phyloP scores from a whole-genome alignment of 768 basidiomycete genomes.

The Kwoniella dendrophila region DNA sequence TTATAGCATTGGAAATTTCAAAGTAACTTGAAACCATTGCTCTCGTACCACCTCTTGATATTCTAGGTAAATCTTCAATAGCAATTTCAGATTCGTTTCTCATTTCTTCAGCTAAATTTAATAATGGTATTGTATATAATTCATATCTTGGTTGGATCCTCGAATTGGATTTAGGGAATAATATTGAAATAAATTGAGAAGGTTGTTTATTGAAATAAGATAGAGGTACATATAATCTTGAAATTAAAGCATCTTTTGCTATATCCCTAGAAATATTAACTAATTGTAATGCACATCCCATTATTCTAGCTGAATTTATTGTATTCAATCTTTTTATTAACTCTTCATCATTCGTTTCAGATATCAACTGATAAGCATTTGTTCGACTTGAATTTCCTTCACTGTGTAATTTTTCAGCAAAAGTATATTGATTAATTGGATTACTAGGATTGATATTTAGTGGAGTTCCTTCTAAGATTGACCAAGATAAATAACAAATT shows the following conservation, averaged over 20 bases:
- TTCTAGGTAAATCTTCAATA: slow-evolving; percentile 41
- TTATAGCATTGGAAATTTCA: slow-evolving; percentile 52
- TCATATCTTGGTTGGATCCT: slow-evolving; percentile 14
- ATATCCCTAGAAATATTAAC: slow-evolving; percentile 58
- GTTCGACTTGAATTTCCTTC: not conserved
- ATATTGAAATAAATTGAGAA: not conserved
- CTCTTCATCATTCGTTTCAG: not conserved
- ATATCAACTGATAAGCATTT: not conserved
- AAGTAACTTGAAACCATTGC: slow-evolving; percentile 56
- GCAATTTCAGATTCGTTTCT: slow-evolving; percentile 31
- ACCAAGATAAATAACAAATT: slow-evolving; percentile 54
- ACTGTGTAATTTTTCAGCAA: not conserved
- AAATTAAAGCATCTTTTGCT: slow-evolving; percentile 50
- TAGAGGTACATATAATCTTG: slow-evolving; percentile 54
- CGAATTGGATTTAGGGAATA: not conserved
- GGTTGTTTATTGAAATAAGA: slow-evolving; percentile 31
- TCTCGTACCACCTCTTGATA: slow-evolving; percentile 50
- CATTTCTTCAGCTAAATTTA: slow-evolving; percentile 45
- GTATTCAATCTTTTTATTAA: not conserved
- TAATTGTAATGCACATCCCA: slow-evolving; percentile 57
- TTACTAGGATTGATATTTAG: slow-evolving; percentile 1
- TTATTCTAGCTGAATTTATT: slow-evolving; percentile 45
- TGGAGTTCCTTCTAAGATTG: not conserved
- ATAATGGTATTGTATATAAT: no score
- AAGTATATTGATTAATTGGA: slow-evolving; percentile 25